Conservation (phyloP, 768 basidiomycete genomes). For the Boletus subparvulus region DNA sequence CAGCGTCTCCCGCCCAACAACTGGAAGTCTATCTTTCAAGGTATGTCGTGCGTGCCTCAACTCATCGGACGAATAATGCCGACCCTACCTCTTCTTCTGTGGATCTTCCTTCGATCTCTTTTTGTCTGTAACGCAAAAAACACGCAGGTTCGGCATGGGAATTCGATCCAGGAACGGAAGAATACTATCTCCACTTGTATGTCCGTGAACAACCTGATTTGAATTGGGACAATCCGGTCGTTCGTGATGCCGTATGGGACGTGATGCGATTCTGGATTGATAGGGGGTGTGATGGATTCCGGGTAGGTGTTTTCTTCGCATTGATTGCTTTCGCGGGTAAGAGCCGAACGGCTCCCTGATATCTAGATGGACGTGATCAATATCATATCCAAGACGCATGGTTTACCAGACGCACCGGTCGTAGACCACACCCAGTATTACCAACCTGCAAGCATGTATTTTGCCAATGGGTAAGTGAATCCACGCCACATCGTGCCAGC, state of each 20-base stretch:
- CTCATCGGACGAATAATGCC: not conserved
- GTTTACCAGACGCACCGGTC: conserved; percentile 66
- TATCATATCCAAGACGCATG: conserved; percentile 59
- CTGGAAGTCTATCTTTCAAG: conserved; percentile 68
- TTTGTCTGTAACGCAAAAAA: not conserved
- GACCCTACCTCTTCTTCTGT: not conserved
- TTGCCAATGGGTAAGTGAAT: conserved; percentile 55
- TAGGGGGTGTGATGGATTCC: conserved; percentile 72
- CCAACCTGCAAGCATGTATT: conserved; percentile 54
- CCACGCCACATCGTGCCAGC: conserved; percentile 6
- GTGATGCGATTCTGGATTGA: conserved; percentile 75
- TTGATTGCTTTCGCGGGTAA: not conserved
- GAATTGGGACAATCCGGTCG: conserved; percentile 71
- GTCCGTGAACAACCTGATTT: conserved; percentile 68
- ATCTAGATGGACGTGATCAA: conserved; percentile 71
- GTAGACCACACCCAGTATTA: conserved; percentile 47
- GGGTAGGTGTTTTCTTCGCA: conserved; percentile 41
- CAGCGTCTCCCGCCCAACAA: conserved; percentile 66
- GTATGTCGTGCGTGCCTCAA: conserved; percentile 29
- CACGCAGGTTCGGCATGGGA: conserved; percentile 65
- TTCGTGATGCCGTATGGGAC: conserved; percentile 58
- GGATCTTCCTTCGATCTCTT: conserved; percentile 1
- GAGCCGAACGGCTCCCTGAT: not conserved
- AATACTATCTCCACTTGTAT: conserved; percentile 75
- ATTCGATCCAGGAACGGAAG: conserved; percentile 59